These are phyloP conservation scores for Eremothecium sinecaudum DNA, from an alignment of 1,139 yeast species.

Conservation along the genomic window DNA sequence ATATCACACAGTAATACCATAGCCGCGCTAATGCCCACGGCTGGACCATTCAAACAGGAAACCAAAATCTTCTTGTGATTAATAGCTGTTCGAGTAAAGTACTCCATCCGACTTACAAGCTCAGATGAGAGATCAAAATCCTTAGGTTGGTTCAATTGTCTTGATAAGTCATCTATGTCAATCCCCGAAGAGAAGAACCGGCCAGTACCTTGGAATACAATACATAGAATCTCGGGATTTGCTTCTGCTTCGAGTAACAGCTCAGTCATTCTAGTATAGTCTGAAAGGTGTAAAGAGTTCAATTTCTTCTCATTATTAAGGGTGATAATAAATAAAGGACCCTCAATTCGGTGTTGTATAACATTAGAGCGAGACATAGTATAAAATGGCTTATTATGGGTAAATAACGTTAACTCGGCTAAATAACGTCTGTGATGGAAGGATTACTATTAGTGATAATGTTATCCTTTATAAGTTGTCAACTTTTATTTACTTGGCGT, in stretches of 20 bases:
- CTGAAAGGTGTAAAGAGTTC: conserved; percentile 62
- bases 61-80: conserved; percentile 66
- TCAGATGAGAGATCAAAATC: not conserved
- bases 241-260: conserved; percentile 54
- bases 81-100: conserved; percentile 57
- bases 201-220: conserved; percentile 66
- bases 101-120: conserved; percentile 63
- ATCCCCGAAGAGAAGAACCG: conserved; percentile 84
- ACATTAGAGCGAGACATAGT: too few species aligned
- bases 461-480: too few species aligned
- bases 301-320: conserved; percentile 52
- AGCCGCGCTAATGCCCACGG: conserved; percentile 70
- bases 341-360: conserved; percentile 11
- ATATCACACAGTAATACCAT: conserved; percentile 68
- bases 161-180: conserved; percentile 41
- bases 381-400: too few species aligned
- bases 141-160: not conserved
- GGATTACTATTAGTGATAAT: too few species aligned
- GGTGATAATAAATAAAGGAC: conserved; percentile 44
- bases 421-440: too few species aligned
- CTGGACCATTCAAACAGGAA: conserved; percentile 81
- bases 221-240: conserved; percentile 56
- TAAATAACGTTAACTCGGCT: too few species aligned
- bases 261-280: conserved; percentile 55
- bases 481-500: too few species aligned